Evolutionary conservation across 1,284 basidiomycete species (phyloP).

Genomic region (Marasmius sp.): DNA sequence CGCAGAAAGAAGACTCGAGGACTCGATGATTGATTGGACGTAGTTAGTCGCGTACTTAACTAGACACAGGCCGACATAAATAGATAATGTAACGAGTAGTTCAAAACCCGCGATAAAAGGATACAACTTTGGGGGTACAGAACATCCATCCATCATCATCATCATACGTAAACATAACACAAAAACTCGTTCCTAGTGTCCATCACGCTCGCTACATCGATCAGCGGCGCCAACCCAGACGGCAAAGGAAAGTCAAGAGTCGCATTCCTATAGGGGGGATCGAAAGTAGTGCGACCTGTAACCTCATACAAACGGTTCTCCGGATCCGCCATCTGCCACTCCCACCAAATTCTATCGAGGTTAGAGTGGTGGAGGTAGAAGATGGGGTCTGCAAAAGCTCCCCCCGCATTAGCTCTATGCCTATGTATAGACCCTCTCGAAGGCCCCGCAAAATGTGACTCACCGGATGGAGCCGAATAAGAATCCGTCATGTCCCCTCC

Average conservation of each 20-base stretch:
- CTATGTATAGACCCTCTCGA: not conserved
- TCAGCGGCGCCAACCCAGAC: slow-evolving; percentile 17
- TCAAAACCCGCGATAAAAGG: too few species aligned
- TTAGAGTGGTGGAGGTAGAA: slow-evolving; percentile 15
- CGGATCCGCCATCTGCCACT: slow-evolving; percentile 12
- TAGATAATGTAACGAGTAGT: too few species aligned
- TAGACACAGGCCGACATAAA: too few species aligned
- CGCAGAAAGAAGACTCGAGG: too few species aligned
- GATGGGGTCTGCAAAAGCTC: not conserved
- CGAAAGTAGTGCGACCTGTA: slow-evolving; percentile 24
- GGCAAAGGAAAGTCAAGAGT: slow-evolving; percentile 22
- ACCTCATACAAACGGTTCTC: slow-evolving; percentile 28
- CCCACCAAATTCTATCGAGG: slow-evolving; percentile 18
- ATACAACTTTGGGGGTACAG: too few species aligned
- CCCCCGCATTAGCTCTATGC: slow-evolving; percentile 9
- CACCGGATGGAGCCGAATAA: slow-evolving; percentile 36
- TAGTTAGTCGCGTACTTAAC: too few species aligned
- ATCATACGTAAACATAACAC: slow-evolving; percentile 20
- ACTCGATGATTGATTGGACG: too few species aligned
- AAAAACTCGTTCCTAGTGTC: slow-evolving; percentile 16
- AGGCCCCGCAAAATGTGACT: not conserved
- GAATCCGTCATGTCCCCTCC: slow-evolving; percentile 35
- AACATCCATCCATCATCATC: too few species aligned
- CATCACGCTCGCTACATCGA: slow-evolving; percentile 22
- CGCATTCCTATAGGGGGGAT: slow-evolving; percentile 21